phyloP scores from a whole-genome alignment of 345 rosid genomes.

The Dipteronia sinensis region DNA sequence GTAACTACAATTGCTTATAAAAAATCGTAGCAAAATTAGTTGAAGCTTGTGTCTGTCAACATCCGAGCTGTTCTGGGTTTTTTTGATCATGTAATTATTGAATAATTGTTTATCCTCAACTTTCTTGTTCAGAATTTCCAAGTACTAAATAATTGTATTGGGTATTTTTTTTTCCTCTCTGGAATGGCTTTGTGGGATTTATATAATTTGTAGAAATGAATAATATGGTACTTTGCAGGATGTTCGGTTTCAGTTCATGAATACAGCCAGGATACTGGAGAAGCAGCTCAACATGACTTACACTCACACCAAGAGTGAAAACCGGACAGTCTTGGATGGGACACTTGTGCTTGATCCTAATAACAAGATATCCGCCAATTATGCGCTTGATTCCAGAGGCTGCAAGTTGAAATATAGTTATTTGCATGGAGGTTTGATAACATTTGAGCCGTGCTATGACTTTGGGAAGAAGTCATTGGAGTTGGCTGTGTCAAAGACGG shows the following conservation, averaged over 20 bases:
- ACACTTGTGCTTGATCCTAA: slow-evolving; percentile 25
- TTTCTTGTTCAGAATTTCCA: too few species aligned
- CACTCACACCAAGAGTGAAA: slow-evolving; percentile 23
- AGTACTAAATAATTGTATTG: background rate
- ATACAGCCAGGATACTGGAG: slow-evolving; percentile 26
- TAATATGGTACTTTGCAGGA: slow-evolving; percentile 22
- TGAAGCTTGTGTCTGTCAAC: background rate
- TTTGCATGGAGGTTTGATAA: slow-evolving; percentile 25
- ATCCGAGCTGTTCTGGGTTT: too few species aligned
- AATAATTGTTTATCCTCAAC: background rate
- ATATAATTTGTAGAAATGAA: background rate
- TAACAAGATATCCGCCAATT: slow-evolving; percentile 35
- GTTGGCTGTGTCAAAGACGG: slow-evolving; percentile 33
- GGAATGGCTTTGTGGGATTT: background rate
- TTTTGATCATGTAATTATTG: background rate
- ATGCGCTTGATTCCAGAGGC: slow-evolving; percentile 26
- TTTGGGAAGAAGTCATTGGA: slow-evolving; percentile 41
- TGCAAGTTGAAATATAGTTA: slow-evolving; percentile 38
- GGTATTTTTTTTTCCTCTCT: too few species aligned
- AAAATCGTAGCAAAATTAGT: background rate
- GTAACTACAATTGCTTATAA: slow-evolving; percentile 7
- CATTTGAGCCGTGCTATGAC: slow-evolving; percentile 39
- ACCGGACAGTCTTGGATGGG: slow-evolving; percentile 36
- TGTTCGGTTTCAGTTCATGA: slow-evolving; percentile 42
- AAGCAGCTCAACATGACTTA: slow-evolving; percentile 40